Percentiles rank a stretch among this genome's conserved stretches.
Evolutionary conservation across 2,329 filamentous ascomycete genomes (phyloP).

Genomic region (Calcarisporium arbuscula): DNA sequence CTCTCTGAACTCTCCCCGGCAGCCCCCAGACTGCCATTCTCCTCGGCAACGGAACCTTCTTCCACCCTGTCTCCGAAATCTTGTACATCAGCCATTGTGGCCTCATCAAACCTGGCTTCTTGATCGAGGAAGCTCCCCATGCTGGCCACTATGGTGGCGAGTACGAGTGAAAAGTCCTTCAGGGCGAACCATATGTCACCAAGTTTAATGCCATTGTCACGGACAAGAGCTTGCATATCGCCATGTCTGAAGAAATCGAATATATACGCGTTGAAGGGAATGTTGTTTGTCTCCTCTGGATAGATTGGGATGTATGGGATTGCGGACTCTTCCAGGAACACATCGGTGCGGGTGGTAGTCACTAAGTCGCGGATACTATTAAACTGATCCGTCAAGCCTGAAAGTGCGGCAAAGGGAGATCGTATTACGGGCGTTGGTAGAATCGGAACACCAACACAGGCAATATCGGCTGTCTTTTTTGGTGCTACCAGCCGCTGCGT

Average conservation of each 20-base stretch:
- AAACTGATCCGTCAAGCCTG: slow-evolving; percentile 60
- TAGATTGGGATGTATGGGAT: slow-evolving; percentile 62
- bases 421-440: slow-evolving; percentile 42
- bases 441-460: too few relatives aligned
- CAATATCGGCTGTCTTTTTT: not conserved
- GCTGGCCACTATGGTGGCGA: slow-evolving; percentile 66
- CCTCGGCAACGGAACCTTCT: slow-evolving; percentile 19
- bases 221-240: slow-evolving; percentile 51
- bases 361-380: slow-evolving; percentile 61
- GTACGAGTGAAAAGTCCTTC: slow-evolving; percentile 50
- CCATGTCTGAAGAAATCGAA: slow-evolving; percentile 75
- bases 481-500: slow-evolving; percentile 42
- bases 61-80: slow-evolving; percentile 36
- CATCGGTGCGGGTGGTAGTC: slow-evolving; percentile 54
- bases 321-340: slow-evolving; percentile 69
- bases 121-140: slow-evolving; percentile 46
- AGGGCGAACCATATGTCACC: slow-evolving; percentile 68
- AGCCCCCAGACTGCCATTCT: slow-evolving; percentile 36
- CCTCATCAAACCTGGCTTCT: slow-evolving; percentile 20
- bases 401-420: slow-evolving; percentile 66
- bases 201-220: slow-evolving; percentile 58
- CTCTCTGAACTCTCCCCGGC: slow-evolving; percentile 21
- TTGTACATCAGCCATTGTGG: slow-evolving; percentile 37
- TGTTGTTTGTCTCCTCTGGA: slow-evolving; percentile 42
- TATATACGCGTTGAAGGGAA: slow-evolving; percentile 59